phyloP scores from a whole-genome alignment of 176 grass and related monocot genomes.

The Elaeis guineensis region DNA sequence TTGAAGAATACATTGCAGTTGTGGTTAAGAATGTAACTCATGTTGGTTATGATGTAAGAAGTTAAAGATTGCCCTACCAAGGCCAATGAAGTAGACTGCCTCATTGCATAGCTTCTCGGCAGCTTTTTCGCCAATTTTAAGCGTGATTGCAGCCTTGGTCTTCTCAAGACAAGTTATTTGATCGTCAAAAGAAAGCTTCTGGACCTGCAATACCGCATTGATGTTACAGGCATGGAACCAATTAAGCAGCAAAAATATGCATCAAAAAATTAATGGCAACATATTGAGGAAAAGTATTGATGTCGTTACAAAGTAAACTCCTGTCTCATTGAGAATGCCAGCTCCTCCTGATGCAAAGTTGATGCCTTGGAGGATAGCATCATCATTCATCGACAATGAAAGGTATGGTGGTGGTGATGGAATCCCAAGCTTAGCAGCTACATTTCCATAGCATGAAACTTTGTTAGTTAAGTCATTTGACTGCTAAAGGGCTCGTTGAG shows the following conservation, averaged over 20 bases:
- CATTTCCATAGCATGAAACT: background rate
- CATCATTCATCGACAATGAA: conserved; percentile 65
- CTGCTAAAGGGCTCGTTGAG: background rate
- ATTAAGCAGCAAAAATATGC: too few species aligned
- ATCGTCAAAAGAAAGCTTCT: conserved; percentile 89
- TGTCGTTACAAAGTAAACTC: conserved; percentile 81
- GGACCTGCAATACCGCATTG: conserved; percentile 34
- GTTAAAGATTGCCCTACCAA: conserved; percentile 32
- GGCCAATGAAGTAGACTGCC: conserved; percentile 63
- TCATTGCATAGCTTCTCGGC: conserved; percentile 53
- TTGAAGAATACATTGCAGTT: too few species aligned
- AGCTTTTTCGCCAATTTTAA: conserved; percentile 58
- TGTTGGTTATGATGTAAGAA: background rate
- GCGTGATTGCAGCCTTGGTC: conserved; percentile 45
- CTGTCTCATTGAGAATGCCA: conserved; percentile 85
- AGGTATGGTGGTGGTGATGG: conserved; percentile 56
- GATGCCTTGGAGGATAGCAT: conserved; percentile 57
- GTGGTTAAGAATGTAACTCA: too few species aligned
- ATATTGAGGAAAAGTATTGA: background rate
- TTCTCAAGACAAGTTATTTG: conserved; percentile 68
- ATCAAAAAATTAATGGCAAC: background rate
- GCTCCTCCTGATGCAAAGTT: conserved; percentile 92
- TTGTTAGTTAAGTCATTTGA: background rate
- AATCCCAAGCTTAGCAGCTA: conserved; percentile 76
- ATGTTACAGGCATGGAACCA: background rate